Percentiles rank a stretch among this genome's conserved stretches.
Evolutionary conservation across 371 early-diverging fungal species (phyloP).

Genomic region (Mortierella polycephala): DNA sequence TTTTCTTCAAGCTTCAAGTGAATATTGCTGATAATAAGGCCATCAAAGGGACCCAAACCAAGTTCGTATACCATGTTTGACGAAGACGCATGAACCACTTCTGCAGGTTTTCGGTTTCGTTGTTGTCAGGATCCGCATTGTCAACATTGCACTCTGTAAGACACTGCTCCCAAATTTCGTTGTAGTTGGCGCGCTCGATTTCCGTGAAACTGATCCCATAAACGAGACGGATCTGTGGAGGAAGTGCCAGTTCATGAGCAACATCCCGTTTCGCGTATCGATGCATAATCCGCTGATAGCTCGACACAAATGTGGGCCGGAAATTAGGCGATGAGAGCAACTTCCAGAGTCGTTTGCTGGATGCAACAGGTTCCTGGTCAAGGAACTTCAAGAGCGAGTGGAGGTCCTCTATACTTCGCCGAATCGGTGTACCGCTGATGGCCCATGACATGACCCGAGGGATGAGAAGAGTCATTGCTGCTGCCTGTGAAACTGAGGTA

Average conservation of each 20-base stretch:
- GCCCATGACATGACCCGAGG: constrained; percentile 74
- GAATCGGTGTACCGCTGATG: constrained; percentile 78
- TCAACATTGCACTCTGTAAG: constrained; percentile 29
- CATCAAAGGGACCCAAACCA: too few species aligned
- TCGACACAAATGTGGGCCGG: constrained; percentile 44
- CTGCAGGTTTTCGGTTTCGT: constrained; percentile 25
- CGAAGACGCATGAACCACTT: constrained; percentile 40
- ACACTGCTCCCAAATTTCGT: constrained; percentile 64
- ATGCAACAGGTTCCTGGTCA: constrained; percentile 47
- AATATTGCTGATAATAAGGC: too few species aligned
- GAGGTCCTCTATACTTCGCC: constrained; percentile 61
- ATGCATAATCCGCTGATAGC: constrained; percentile 61
- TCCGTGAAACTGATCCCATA: constrained; percentile 64
- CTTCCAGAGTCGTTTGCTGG: constrained; percentile 29
- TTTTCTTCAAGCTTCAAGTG: too few species aligned
- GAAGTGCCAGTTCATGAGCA: constrained; percentile 64
- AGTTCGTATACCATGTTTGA: constrained; percentile 33
- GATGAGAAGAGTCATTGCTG: constrained; percentile 67
- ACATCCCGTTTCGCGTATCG: constrained; percentile 68
- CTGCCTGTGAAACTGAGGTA: constrained; percentile 49
- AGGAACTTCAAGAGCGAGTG: constrained; percentile 64
- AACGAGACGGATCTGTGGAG: constrained; percentile 61
- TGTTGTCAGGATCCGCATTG: constrained; percentile 4
- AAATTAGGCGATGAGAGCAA: constrained; percentile 19
- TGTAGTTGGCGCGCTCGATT: constrained; percentile 73